Percentiles rank a stretch among this genome's conserved stretches.
Conservation (phyloP, 768 basidiomycete genomes). For the Crepidotus variabilis region DNA sequence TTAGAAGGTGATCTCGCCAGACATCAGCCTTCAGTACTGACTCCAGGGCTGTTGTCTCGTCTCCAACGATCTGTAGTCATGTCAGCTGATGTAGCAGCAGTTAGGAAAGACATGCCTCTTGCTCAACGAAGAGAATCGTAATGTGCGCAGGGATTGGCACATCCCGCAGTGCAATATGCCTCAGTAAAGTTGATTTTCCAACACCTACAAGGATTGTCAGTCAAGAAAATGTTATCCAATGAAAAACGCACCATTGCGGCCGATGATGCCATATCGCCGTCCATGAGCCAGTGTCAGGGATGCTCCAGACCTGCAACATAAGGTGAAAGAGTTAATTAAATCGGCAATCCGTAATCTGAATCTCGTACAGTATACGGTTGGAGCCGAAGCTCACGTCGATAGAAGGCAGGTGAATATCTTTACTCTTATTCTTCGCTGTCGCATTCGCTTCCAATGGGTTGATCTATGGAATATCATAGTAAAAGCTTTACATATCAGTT, state of each 20-base stretch:
- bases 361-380: conserved; percentile 79
- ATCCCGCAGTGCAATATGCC: conserved; percentile 93
- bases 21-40: conserved; percentile 99
- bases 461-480: conserved; percentile 44
- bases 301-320: conserved; percentile 63
- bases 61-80: conserved; percentile 71
- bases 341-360: background rate
- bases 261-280: conserved; percentile 88
- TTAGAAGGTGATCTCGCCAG: conserved; percentile 90
- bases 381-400: conserved; percentile 98
- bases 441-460: conserved; percentile 85
- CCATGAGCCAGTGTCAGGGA: conserved; percentile 85
- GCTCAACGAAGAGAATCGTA: conserved; percentile 96
- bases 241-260: conserved; percentile 64
- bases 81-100: conserved; percentile 2
- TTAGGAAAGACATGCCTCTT: conserved; percentile 59
- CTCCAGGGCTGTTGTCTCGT: conserved; percentile 88
- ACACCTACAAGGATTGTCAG: conserved; percentile 48
- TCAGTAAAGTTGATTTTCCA: conserved; percentile 94
- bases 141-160: conserved; percentile 93
- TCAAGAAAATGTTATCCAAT: background rate
- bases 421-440: conserved; percentile 88
- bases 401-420: conserved; percentile 90
- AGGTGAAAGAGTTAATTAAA: conserved; percentile 2
- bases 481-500: background rate